These are phyloP conservation scores for Iberis amara DNA, from an alignment of 441 rosid species.

Conservation along the genomic window DNA sequence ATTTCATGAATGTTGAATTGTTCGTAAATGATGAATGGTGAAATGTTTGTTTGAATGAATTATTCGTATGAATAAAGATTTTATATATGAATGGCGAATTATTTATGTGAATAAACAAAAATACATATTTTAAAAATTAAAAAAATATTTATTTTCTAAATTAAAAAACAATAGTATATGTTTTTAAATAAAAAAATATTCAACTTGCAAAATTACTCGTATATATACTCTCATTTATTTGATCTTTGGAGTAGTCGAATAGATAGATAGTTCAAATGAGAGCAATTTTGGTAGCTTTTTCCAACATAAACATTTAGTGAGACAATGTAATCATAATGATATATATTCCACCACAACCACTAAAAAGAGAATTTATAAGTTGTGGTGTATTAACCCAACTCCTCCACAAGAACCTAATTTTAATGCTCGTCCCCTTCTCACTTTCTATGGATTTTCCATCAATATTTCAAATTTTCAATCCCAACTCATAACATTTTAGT, in stretches of 20 bases:
- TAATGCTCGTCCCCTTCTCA: slow-evolving; percentile 35
- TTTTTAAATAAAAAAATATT: too few species aligned
- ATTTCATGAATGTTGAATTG: too few species aligned
- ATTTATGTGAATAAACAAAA: too few species aligned
- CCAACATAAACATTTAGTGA: slow-evolving; percentile 33
- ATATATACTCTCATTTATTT: too few species aligned
- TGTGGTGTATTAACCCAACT: slow-evolving; percentile 40
- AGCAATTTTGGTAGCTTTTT: slow-evolving; percentile 29
- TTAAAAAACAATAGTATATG: too few species aligned
- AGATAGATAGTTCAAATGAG: slow-evolving; percentile 30
- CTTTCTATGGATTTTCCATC: slow-evolving; percentile 35
- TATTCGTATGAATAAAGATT: too few species aligned
- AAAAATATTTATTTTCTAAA: too few species aligned
- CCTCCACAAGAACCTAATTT: slow-evolving; percentile 40
- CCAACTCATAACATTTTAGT: slow-evolving; percentile 31
- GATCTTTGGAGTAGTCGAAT: slow-evolving; percentile 40
- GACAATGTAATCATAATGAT: slow-evolving; percentile 38
- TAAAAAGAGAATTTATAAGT: slow-evolving; percentile 28
- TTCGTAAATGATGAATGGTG: too few species aligned
- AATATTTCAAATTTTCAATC: slow-evolving; percentile 21
- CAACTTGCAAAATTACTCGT: too few species aligned
- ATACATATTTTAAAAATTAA: too few species aligned
- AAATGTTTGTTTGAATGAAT: too few species aligned
- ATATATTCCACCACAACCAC: slow-evolving; percentile 41
- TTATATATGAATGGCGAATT: too few species aligned